Base-by-base conservation (phyloP, 257 asterid species). In the Schizonepeta tenuifolia region DNA sequence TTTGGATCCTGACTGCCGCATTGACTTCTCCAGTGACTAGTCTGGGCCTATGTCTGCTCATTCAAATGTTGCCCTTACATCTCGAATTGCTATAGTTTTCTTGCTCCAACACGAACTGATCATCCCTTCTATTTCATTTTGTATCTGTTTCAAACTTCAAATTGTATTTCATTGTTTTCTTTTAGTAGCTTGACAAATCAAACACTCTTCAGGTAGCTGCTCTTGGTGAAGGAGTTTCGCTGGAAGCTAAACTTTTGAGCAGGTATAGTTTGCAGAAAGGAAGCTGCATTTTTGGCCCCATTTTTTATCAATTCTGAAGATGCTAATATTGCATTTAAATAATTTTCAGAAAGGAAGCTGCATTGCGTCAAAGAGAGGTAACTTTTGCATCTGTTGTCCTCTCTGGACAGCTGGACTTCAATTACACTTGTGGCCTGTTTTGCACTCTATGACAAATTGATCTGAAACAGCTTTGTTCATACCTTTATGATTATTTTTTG, bases 311-410 rank as follows among this genome's bases (percentile, higher is more conserved):
- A 21, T 73, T 80, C 21, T 44, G 60, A 33, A 76, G 55, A 43
- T 69, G 67, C 66, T 74, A 79, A 73, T 55, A 54, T 77, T 9
- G 24, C 62, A 44, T 69, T 18, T 75, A 58, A 33, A 67, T 75
- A 57, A 80, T 78, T 69, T 83, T 77, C 90, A 94, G 97, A 86
- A 94, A 91, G 81, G 99, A 94, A 84, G 96, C 99, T 70, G 88
- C 90, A 75, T 80, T 94, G 82, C 91, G 96, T 72, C 96, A 87
- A 82, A 86, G 99, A 88, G 99, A 94, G 97, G 99, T 94, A 76
- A 77, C 70, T 73, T 17, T 38, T 35, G n/a, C 41, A 70, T 9
- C 40, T 17, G 9, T 69, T 40, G 43, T 51, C 64, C 59, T 73
- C 51, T 28, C 54, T 67, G 50, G 24, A 79, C 74, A 46, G 28